Base-by-base conservation (phyloP, 768 basidiomycete genomes). In the Rhodotorula taiwanensis region DNA sequence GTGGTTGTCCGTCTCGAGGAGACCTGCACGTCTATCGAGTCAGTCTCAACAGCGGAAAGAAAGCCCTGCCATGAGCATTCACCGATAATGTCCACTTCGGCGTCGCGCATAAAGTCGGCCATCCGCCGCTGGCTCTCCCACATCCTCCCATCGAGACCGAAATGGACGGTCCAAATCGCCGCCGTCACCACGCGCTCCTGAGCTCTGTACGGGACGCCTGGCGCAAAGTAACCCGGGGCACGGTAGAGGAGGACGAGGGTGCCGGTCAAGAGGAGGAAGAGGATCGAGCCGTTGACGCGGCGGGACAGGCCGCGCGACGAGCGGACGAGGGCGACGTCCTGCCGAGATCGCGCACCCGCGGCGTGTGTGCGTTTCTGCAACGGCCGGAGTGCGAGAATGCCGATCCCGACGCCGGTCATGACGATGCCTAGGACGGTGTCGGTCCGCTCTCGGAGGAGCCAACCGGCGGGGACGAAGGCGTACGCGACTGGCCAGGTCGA, bases 161-260 rank as follows among this genome's bases (percentile, higher is more conserved):
- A 94, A 74, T 94, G 91, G 30, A 94, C 80, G 1, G 91, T 89
- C 90, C 89, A 93, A 33, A 93, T 89, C 5, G 87, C 90, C 8
- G 86, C 84, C 25, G 83, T 85, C 47, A 91, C 77, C n/a, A 87
- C 79, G 34, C 86, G 79, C 21, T 83, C 80, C 5, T 49, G 42
- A 2, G 55, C 34, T 21, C 50, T 28, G 55, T 57, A 53, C 39
- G 64, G 58, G 43, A 30, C 20, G 15, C 27, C 52, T 9, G 47
- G 34, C 20, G 41, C 48, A 33, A 4, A 34, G 23, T 21, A 43
- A n/a, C 30, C 28, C 33, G 9, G 36, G 16, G 28, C 10, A 20
- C 55, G 53, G 52, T 41, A 57, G 48, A 41, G 5, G 34, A 55
- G 23, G 25, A 42, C 31, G 41, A 28, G 20, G 30, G 48, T 3